phyloP scores from a whole-genome alignment of 106 monocot species.

The Dactylorhiza incarnata region DNA sequence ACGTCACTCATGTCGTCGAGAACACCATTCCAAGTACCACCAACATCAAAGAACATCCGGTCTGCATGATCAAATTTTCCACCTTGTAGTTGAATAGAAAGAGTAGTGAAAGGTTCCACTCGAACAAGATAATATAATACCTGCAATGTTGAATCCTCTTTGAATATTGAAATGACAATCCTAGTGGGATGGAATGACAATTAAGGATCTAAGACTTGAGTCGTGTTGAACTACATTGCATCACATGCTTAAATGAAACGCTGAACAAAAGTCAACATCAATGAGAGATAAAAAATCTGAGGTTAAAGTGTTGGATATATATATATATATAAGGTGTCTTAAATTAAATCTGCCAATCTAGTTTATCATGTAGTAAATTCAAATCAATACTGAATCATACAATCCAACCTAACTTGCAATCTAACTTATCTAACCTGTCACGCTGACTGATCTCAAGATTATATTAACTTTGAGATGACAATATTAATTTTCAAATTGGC shows the following conservation, averaged over 20 bases:
- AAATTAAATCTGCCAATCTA: neutral
- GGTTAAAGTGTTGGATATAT: neutral
- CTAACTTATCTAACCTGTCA: neutral
- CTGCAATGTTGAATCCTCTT: conserved; percentile 25
- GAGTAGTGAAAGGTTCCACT: conserved; percentile 95
- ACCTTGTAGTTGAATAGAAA: conserved; percentile 95
- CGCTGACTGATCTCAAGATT: neutral
- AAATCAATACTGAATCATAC: neutral
- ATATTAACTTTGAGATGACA: neutral
- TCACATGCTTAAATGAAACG: neutral
- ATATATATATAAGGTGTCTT: neutral
- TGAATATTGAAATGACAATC: neutral
- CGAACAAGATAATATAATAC: conserved; percentile 95
- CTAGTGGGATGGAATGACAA: neutral
- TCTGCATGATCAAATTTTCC: conserved; percentile 99
- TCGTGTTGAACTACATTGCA: conserved; percentile 1
- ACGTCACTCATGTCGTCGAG: conserved; percentile 99
- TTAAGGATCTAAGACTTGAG: neutral
- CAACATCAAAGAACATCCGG: conserved; percentile 92
- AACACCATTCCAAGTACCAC: conserved; percentile 87
- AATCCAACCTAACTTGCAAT: neutral
- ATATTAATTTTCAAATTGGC: neutral
- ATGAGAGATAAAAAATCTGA: neutral
- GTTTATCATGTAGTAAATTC: neutral
- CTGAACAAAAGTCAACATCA: conserved; percentile 1